phyloP scores from a whole-genome alignment of 2,329 filamentous ascomycete species.

The Penicillium sp. region DNA sequence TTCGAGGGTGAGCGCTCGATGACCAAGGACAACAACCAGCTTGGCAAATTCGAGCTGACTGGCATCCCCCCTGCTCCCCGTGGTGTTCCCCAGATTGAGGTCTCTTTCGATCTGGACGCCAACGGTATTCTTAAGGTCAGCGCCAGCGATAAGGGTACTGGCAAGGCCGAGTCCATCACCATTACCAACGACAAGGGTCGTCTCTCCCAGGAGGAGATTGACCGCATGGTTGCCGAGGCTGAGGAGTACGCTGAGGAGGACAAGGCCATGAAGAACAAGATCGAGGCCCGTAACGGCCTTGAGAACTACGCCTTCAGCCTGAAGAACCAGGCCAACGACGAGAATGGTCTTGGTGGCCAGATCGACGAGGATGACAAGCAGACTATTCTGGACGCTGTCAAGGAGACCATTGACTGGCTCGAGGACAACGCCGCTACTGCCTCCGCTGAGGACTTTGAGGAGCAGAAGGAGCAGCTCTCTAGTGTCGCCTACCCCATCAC shows the following conservation, averaged over 20 bases:
- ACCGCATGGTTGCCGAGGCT: constrained; percentile 97
- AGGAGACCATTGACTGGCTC: constrained; percentile 95
- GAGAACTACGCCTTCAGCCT: constrained; percentile 99
- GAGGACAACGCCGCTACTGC: constrained; percentile 89
- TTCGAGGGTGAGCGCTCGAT: constrained; percentile 90
- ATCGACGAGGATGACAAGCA: constrained; percentile 99
- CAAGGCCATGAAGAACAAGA: constrained; percentile 95
- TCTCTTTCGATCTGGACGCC: constrained; percentile 95
- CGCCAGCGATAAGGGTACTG: constrained; percentile 95
- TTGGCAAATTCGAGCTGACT: constrained; percentile 98
- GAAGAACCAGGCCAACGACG: constrained; percentile 98
- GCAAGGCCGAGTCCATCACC: constrained; percentile 95
- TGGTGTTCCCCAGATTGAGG: constrained; percentile 97
- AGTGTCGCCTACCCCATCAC: constrained; percentile 98
- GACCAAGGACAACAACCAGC: constrained; percentile 95
- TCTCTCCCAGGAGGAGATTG: constrained; percentile 93
- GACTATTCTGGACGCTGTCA: constrained; percentile 88
- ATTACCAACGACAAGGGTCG: constrained; percentile 99
- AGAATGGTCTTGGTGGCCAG: constrained; percentile 96
- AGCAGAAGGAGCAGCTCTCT: constrained; percentile 99
- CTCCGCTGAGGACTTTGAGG: constrained; percentile 90
- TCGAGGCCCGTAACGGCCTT: constrained; percentile 91
- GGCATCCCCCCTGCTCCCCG: constrained; percentile 92
- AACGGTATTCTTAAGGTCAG: constrained; percentile 98
- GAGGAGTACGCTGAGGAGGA: constrained; percentile 99